phyloP scores from a whole-genome alignment of 2,329 filamentous ascomycete species.

The Epichloe hybrida region DNA sequence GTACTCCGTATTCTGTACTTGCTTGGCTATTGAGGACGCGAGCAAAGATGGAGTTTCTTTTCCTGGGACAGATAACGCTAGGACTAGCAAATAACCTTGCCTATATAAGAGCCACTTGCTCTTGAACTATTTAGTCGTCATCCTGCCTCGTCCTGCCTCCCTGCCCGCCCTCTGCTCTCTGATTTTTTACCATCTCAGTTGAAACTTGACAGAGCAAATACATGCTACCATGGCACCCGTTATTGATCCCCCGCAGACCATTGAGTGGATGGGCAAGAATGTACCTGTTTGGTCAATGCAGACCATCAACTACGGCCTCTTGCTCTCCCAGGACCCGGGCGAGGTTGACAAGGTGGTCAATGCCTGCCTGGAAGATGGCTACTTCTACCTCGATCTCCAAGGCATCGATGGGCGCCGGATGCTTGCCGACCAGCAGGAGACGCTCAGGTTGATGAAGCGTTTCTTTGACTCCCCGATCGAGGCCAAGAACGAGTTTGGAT shows the following conservation, averaged over 20 bases:
- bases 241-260: slow-evolving; percentile 27
- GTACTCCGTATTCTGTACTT: no score
- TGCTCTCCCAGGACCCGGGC: slow-evolving; percentile 39
- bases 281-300: slow-evolving; percentile 38
- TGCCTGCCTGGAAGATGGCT: slow-evolving; percentile 36
- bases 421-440: slow-evolving; percentile 37
- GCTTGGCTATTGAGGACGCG: no score
- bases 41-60: no score
- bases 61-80: no score
- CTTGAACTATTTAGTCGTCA: no score
- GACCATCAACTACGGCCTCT: slow-evolving; percentile 35
- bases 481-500: slow-evolving; percentile 42
- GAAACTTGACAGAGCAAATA: no score
- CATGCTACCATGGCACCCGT: slow-evolving; percentile 20
- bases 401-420: slow-evolving; percentile 39
- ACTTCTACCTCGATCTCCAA: slow-evolving; percentile 41
- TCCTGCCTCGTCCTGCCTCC: no score
- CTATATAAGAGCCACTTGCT: no score
- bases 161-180: no score
- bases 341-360: slow-evolving; percentile 38
- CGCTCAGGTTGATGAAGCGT: slow-evolving; percentile 39
- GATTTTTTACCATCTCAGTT: no score
- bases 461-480: slow-evolving; percentile 41
- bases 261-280: slow-evolving; percentile 34
- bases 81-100: no score